Percentiles rank a stretch among this genome's conserved stretches.
Conservation (phyloP, 805 yeast species). For the Cyberlindnera saturnus region DNA sequence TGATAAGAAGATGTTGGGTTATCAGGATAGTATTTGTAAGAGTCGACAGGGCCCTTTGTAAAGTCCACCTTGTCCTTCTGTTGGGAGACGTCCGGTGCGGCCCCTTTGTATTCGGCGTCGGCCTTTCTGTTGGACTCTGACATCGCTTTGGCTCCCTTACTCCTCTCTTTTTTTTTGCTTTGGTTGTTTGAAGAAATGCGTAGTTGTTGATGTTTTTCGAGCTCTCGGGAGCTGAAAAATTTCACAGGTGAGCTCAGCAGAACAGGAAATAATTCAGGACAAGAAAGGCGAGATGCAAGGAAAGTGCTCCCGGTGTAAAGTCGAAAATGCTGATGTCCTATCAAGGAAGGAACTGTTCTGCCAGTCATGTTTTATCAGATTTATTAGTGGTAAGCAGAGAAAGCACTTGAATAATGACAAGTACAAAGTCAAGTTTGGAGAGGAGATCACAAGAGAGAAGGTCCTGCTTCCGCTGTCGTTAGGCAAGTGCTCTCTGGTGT, state of each 20-base stretch:
- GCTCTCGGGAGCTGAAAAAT: background rate
- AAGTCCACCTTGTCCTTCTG: slow-evolving; percentile 43
- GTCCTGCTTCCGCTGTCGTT: slow-evolving; percentile 59
- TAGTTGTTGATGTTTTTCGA: background rate
- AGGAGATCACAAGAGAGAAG: slow-evolving; percentile 34
- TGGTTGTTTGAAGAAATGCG: too few relatives aligned
- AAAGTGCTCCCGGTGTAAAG: slow-evolving; percentile 39
- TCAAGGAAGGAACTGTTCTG: slow-evolving; percentile 67
- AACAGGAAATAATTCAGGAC: background rate
- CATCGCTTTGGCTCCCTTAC: background rate
- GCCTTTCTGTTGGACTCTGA: slow-evolving; percentile 8
- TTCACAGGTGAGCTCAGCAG: slow-evolving; percentile 4
- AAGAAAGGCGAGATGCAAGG: background rate
- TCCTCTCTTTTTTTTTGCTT: background rate
- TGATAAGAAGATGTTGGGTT: slow-evolving; percentile 71
- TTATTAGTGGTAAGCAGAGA: slow-evolving; percentile 74
- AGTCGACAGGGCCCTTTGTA: slow-evolving; percentile 45
- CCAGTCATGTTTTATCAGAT: slow-evolving; percentile 59
- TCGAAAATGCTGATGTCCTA: slow-evolving; percentile 33
- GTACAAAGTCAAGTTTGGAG: slow-evolving; percentile 64
- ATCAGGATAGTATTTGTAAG: slow-evolving; percentile 77
- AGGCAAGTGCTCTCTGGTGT: slow-evolving; percentile 61
- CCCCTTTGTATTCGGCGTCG: slow-evolving; percentile 16
- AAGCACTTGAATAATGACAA: slow-evolving; percentile 65
- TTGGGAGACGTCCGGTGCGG: slow-evolving; percentile 22